Evolutionary conservation across 2,329 filamentous ascomycete genomes (phyloP).

Genomic region (Colletotrichum magnum): DNA sequence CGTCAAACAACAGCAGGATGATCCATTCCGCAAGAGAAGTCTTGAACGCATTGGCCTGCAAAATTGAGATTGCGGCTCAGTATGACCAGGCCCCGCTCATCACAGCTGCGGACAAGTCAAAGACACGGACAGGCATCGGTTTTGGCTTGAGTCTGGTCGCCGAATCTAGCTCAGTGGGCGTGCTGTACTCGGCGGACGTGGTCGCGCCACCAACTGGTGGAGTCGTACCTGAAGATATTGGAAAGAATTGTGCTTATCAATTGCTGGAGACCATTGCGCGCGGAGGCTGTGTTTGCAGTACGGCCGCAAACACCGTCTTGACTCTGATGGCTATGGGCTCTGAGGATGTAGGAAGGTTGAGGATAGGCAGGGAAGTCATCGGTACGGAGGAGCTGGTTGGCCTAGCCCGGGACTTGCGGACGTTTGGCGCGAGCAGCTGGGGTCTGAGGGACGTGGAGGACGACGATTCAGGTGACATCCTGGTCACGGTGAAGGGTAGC

Average conservation of each 20-base stretch:
- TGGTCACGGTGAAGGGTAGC: conserved; percentile 91
- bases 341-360: conserved; percentile 91
- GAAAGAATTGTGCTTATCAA: conserved; percentile 89
- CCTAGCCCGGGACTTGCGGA: conserved; percentile 85
- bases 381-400: conserved; percentile 85
- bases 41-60: conserved; percentile 86
- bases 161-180: conserved; percentile 85
- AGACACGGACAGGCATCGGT: conserved; percentile 83
- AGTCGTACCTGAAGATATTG: conserved; percentile 89
- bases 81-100: conserved; percentile 78
- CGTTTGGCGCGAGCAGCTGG: conserved; percentile 94
- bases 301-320: conserved; percentile 81
- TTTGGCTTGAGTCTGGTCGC: conserved; percentile 94
- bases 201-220: conserved; percentile 83
- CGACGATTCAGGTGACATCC: conserved; percentile 78
- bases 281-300: conserved; percentile 84
- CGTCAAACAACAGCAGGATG: conserved; percentile 94
- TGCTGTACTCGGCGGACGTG: conserved; percentile 90
- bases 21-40: conserved; percentile 91
- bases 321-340: conserved; percentile 98
- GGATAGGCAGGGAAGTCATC: conserved; percentile 85
- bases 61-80: conserved; percentile 90
- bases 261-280: conserved; percentile 85
- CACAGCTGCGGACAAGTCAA: conserved; percentile 68
- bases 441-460: conserved; percentile 82